These are phyloP conservation scores for Pythium pectinolyticum DNA, from an alignment of 352 stramenopile genomes.

Conservation along the genomic window DNA sequence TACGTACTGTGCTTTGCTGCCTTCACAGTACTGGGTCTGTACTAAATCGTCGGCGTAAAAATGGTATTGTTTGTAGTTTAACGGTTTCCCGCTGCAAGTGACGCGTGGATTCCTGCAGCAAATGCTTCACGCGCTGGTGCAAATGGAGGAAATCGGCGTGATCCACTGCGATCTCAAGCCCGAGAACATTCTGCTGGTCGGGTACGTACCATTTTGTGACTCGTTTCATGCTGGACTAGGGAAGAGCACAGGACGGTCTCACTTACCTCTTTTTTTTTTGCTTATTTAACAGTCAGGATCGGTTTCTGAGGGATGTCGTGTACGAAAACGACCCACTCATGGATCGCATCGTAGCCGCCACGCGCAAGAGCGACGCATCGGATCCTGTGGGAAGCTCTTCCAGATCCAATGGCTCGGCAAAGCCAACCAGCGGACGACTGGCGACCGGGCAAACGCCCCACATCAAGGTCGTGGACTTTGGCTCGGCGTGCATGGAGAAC, in stretches of 20 bases:
- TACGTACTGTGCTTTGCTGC: slow-evolving; percentile 12
- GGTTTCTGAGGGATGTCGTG: slow-evolving; percentile 43
- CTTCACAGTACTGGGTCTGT: too few species aligned
- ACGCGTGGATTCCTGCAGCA: slow-evolving; percentile 92
- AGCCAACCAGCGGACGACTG: not conserved
- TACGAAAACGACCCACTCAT: slow-evolving; percentile 19
- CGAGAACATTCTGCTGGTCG: slow-evolving; percentile 93
- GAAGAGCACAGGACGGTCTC: too few species aligned
- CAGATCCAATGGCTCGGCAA: not conserved
- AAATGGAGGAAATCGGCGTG: slow-evolving; percentile 89
- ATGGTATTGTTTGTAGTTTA: slow-evolving; percentile 41
- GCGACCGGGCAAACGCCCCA: slow-evolving; percentile 17
- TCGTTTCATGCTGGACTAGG: too few species aligned
- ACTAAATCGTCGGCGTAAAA: too few species aligned
- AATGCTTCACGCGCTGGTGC: slow-evolving; percentile 85
- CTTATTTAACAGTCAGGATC: slow-evolving; percentile 89
- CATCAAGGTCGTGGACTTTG: slow-evolving; percentile 97
- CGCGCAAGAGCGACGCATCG: too few species aligned
- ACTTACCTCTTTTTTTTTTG: too few species aligned
- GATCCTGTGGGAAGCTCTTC: not conserved
- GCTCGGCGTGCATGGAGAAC: slow-evolving; percentile 85
- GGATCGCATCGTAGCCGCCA: not conserved
- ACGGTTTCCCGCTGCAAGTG: slow-evolving; percentile 81
- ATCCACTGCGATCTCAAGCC: slow-evolving; percentile 98
- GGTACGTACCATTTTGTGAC: too few species aligned